These are phyloP conservation scores for Bipolaris gigantea DNA, from an alignment of 2,329 filamentous ascomycete species.

Conservation along the genomic window DNA sequence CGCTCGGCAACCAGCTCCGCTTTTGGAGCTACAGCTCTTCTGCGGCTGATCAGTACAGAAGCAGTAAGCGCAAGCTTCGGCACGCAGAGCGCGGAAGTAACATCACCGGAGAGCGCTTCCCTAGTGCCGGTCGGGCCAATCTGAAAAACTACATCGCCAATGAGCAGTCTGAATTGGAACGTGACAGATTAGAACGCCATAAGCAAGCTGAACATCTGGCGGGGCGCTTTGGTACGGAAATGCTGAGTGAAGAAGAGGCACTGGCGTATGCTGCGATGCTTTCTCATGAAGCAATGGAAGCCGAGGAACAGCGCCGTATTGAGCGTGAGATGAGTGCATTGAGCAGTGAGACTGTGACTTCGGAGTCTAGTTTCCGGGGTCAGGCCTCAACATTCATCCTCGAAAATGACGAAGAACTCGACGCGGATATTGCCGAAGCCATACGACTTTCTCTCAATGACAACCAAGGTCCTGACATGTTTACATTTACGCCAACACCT, in stretches of 20 bases:
- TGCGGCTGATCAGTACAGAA: slow-evolving; percentile 70
- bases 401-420: slow-evolving; percentile 53
- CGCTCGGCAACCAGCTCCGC: slow-evolving; percentile 81
- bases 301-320: slow-evolving; percentile 52
- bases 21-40: slow-evolving; percentile 95
- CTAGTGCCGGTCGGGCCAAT: slow-evolving; percentile 66
- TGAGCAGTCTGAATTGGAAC: slow-evolving; percentile 79
- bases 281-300: slow-evolving; percentile 60
- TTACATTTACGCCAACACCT: slow-evolving; percentile 11
- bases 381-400: slow-evolving; percentile 33
- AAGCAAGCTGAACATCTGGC: slow-evolving; percentile 72
- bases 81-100: slow-evolving; percentile 69
- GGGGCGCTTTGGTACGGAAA: slow-evolving; percentile 80
- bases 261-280: slow-evolving; percentile 65
- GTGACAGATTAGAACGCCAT: slow-evolving; percentile 67
- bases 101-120: slow-evolving; percentile 59
- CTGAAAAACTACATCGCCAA: slow-evolving; percentile 81
- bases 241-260: slow-evolving; percentile 66
- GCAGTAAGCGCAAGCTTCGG: slow-evolving; percentile 76
- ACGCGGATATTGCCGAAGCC: slow-evolving; percentile 64
- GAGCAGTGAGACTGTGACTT: slow-evolving; percentile 45
- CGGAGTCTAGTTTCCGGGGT: slow-evolving; percentile 34
- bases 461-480: slow-evolving; percentile 15
- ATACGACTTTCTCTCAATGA: slow-evolving; percentile 57
- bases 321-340: slow-evolving; percentile 46